phyloP scores from a whole-genome alignment of 495 filamentous ascomycete genomes.

The Lichina pygmaea region DNA sequence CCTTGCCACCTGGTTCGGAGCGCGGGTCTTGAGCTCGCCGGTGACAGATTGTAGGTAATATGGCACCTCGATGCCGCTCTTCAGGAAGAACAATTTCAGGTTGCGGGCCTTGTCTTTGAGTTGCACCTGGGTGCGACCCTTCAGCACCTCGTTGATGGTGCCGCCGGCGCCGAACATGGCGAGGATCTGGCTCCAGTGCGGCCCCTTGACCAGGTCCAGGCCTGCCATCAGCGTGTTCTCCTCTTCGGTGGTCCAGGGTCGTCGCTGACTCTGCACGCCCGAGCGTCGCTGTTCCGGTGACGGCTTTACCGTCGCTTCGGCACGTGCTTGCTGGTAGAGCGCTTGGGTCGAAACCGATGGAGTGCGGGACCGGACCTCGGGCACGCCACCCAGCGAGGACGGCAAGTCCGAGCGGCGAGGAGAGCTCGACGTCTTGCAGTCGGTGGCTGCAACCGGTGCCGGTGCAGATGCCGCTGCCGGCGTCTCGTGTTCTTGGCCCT shows the following conservation, averaged over 20 bases:
- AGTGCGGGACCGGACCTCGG: constrained; percentile 27
- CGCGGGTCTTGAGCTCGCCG: constrained; percentile 81
- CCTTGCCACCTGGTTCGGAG: constrained; percentile 53
- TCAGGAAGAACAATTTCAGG: constrained; percentile 83
- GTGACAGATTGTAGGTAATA: constrained; percentile 79
- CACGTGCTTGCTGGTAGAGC: constrained; percentile 57
- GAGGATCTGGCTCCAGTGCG: constrained; percentile 89
- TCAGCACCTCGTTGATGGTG: constrained; percentile 58
- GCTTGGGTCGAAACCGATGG: constrained; percentile 56
- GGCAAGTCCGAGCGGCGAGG: constrained; percentile 3
- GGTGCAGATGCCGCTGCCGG: constrained; percentile 7
- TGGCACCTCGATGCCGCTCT: constrained; percentile 78
- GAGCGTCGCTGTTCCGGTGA: constrained; percentile 47
- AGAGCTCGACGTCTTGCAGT: no score
- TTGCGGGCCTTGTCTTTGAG: constrained; percentile 91
- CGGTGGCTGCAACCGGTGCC: no score
- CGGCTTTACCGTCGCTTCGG: constrained; percentile 55
- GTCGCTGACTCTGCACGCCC: constrained; percentile 55
- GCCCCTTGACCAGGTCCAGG: constrained; percentile 71
- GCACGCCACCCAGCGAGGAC: constrained; percentile 1
- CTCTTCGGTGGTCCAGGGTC: constrained; percentile 76
- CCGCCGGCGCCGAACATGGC: constrained; percentile 68
- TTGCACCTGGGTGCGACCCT: constrained; percentile 85
- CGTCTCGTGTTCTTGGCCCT: neutral
- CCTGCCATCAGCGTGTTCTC: constrained; percentile 84